These are phyloP conservation scores for Nannochloropsis salina DNA, from an alignment of 108 stramenopile genomes.

Conservation along the genomic window DNA sequence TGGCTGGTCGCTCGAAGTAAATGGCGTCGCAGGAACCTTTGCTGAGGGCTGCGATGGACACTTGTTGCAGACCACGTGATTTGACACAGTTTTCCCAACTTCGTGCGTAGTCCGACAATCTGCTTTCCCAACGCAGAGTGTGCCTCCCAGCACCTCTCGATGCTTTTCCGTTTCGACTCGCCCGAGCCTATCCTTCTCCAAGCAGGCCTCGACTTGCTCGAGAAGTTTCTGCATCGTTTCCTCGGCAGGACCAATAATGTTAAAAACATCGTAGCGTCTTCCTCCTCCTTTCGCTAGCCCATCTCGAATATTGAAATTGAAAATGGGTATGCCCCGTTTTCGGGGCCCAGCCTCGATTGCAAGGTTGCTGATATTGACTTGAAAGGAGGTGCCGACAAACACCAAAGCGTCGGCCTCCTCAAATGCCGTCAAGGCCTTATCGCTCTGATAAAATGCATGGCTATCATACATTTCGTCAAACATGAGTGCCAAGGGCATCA, in stretches of 20 bases:
- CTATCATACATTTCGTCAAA: conserved; percentile 48
- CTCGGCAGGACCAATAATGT: conserved; percentile 36
- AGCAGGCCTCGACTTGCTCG: background rate
- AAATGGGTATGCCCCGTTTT: conserved; percentile 33
- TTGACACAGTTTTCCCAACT: background rate
- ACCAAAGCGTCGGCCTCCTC: conserved; percentile 36
- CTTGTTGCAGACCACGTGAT: background rate
- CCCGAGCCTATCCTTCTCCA: background rate
- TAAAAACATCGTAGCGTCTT: conserved; percentile 24
- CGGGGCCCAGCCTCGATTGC: conserved; percentile 30
- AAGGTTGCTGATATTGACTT: conserved; percentile 36
- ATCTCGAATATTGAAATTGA: conserved; percentile 38
- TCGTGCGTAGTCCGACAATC: background rate
- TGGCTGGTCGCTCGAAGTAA: background rate
- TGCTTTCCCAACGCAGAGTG: background rate
- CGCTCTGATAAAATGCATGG: conserved; percentile 43
- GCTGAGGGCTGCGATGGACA: background rate
- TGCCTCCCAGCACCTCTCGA: background rate
- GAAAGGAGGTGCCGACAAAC: conserved; percentile 44
- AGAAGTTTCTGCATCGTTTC: conserved; percentile 31
- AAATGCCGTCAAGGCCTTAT: conserved; percentile 24
- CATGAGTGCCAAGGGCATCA: conserved; percentile 37
- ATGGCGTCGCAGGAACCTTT: no score
- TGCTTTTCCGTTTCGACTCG: background rate
- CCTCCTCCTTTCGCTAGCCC: conserved; percentile 20